Evolutionary conservation across 768 basidiomycete species (phyloP).

Genomic region (Amanita molliuscula): DNA sequence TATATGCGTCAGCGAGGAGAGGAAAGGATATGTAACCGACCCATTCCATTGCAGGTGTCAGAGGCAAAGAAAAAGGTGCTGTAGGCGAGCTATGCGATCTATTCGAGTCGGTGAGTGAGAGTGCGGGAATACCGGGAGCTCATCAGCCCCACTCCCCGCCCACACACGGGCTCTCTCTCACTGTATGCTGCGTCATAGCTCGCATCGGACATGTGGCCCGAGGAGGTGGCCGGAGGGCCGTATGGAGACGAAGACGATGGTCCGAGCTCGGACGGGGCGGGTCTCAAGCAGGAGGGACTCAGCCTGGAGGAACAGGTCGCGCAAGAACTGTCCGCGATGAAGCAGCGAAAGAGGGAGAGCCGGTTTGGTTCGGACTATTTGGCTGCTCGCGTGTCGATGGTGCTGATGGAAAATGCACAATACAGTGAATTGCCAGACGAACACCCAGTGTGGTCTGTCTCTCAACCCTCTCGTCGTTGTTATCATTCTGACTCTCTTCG

Average conservation of each 20-base stretch:
- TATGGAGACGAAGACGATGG: constrained; percentile 9
- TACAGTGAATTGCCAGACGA: constrained; percentile 66
- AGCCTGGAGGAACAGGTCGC: constrained; percentile 65
- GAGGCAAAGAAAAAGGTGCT: constrained; percentile 73
- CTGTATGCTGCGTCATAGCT: constrained; percentile 30
- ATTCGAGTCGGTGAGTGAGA: constrained; percentile 67
- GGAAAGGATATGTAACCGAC: no score
- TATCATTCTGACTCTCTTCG: background rate
- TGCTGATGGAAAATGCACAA: background rate
- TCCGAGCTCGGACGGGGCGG: constrained; percentile 11
- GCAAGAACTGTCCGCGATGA: constrained; percentile 62
- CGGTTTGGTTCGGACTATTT: constrained; percentile 44
- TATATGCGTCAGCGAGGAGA: no score
- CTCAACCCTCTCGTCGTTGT: constrained; percentile 1
- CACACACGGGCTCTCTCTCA: background rate
- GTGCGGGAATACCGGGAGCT: constrained; percentile 12
- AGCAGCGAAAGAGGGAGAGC: constrained; percentile 49
- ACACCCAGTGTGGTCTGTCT: constrained; percentile 64
- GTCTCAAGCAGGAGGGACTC: constrained; percentile 21
- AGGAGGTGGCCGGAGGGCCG: constrained; percentile 8
- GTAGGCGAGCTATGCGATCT: constrained; percentile 71
- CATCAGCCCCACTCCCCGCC: background rate
- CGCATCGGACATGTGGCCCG: constrained; percentile 67
- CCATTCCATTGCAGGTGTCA: constrained; percentile 36
- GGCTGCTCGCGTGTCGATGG: background rate